Base-by-base conservation (phyloP, 257 asterid genomes). In the Orobanche coerulescens region DNA sequence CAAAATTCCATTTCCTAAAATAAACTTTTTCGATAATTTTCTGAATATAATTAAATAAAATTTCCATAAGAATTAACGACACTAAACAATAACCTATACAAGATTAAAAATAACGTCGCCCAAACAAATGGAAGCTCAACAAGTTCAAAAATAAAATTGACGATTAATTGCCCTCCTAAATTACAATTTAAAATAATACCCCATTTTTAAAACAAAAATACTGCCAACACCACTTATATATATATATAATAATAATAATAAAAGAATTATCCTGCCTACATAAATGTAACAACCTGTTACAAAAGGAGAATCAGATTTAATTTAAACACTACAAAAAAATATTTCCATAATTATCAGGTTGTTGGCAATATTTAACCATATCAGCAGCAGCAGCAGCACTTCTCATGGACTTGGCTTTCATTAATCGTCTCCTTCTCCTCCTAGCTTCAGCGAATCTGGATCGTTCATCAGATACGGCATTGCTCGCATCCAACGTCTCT, bases 361-460 rank as follows among this genome's bases (percentile, higher is more conserved):
- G 15, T 43, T 19, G 73, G 54, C 26, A 54, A 58, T 18, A 8
- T 48, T 58, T 62, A 43, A 50, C 69, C 75, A 36, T n/a, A n/a
- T n/a, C n/a, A n/a, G n/a, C n/a, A n/a, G n/a, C n/a, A n/a, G n/a
- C 8, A 42, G 2, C 44, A 48, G 58, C 64, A 13, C 34, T 63
- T 55, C 62, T 76, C 63, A 11, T 70, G 14, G 57, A 22, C 61
- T 75, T 78, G 5, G 26, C 48, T 73, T 71, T 82, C 18, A 65
- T 81, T 20, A 62, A 55, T 15, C 75, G 67, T 49, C 18, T 79
- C 64, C 95, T 76, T 30, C 18, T 50, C 83, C 75, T 82, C 72
- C 95, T 67, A 0, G 90, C 88, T 57, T 77, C 91, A 24, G 88
- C 94, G 49, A 11, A 77, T 70, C 62, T 78, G 66, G 82, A 80